Conservation (phyloP, 352 stramenopile genomes). For the Phytophthora uliginosa region DNA sequence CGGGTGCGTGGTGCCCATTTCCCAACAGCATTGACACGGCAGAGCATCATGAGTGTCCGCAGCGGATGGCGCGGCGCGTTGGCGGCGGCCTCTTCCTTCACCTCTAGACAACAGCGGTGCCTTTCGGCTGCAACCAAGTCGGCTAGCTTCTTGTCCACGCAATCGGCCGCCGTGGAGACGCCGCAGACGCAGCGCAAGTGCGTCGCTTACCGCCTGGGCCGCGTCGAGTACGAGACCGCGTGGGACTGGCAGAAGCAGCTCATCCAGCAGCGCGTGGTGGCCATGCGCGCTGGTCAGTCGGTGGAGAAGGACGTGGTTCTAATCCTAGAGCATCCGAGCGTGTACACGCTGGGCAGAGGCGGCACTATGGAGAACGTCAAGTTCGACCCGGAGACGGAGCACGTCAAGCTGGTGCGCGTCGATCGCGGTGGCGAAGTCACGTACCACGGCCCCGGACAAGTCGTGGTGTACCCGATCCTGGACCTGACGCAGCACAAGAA, state of each 20-base stretch:
- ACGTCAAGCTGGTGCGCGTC: slow-evolving; percentile 95
- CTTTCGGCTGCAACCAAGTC: neutral
- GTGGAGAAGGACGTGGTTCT: slow-evolving; percentile 68
- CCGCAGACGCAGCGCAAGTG: slow-evolving; percentile 55
- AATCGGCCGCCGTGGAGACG: slow-evolving; percentile 1
- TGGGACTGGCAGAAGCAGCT: slow-evolving; percentile 92
- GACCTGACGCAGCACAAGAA: slow-evolving; percentile 95
- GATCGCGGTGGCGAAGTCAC: slow-evolving; percentile 99
- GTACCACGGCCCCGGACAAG: slow-evolving; percentile 98
- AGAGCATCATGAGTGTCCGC: slow-evolving; percentile 17
- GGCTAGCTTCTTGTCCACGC: slow-evolving; percentile 16
- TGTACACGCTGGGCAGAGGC: slow-evolving; percentile 97
- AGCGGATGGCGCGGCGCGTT: slow-evolving; percentile 18
- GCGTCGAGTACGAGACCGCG: slow-evolving; percentile 86
- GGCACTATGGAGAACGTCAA: slow-evolving; percentile 93
- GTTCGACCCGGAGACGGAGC: slow-evolving; percentile 73
- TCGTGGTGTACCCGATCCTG: slow-evolving; percentile 98
- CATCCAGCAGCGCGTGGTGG: slow-evolving; percentile 79
- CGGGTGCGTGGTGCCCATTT: neutral
- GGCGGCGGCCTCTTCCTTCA: slow-evolving; percentile 5
- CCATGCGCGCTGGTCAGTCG: slow-evolving; percentile 49
- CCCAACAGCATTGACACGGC: slow-evolving; percentile 10
- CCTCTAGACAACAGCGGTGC: slow-evolving; percentile 9
- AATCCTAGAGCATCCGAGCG: slow-evolving; percentile 90
- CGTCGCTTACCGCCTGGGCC: slow-evolving; percentile 72